Evolutionary conservation across 495 filamentous ascomycete species (phyloP), one percentile per base, ranked within the genome.

Genomic region (Monascus purpureus): DNA sequence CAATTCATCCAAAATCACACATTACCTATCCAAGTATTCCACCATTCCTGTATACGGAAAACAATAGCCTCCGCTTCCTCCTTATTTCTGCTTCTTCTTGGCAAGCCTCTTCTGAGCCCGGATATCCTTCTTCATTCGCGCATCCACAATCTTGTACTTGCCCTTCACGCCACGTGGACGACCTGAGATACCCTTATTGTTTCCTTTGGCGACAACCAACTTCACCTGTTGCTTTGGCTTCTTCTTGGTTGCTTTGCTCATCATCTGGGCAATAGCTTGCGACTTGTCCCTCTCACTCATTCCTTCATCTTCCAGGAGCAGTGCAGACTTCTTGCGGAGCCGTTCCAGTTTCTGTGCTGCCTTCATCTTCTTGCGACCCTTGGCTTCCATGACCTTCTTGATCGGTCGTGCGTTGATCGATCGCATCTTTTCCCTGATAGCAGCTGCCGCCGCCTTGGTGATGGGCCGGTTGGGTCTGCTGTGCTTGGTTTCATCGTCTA

Each of bases 341-440:
- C 92, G 93, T 71, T 96, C 92, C 26, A 99, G 55, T 35, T 70
- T 66, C 60, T 88, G 80, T 0, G 82, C 85, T 13, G 86, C 80
- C 70, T 90, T 92, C 53, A 93, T 80, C 68, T 93, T 95, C 72
- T 96, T 96, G 26, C 90, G 68, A 18, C 83, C 87, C 57, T 87
- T 84, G 14, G 90, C 90, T 54, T 99, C 90, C 42, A 82, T 76
- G 13, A 99, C 90, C 64, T 99, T 99, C 75, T 99, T 99, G 72
- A 96, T 96, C 0, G 90, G 90, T 22, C 90, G 75, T 8, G 88
- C 90, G 51, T 99, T 99, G 39, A 94, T 72, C 2, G 92, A 86
- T 4, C 87, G 80, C 47, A 78, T 52, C 64, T 96, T 96, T 45
- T 94, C 90, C 54, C 86, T 83, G 63, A 96, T 93, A n/a, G 90